Evolutionary conservation across 2,329 filamentous ascomycete genomes (phyloP).

Genomic region (Colletotrichum sp.): DNA sequence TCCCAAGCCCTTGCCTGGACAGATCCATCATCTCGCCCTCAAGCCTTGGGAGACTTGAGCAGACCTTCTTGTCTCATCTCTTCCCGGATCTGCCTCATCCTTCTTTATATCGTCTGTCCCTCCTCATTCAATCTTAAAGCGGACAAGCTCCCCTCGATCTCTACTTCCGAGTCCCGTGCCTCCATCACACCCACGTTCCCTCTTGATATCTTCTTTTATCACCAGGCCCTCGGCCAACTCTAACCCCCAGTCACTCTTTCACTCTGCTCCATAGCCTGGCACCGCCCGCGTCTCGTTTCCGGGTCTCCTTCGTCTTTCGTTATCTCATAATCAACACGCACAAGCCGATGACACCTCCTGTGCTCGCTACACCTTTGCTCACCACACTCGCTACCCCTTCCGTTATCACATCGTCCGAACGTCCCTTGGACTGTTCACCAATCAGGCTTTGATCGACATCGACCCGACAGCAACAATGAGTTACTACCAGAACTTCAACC

Average conservation of each 20-base stretch:
- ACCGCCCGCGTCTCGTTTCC: neutral
- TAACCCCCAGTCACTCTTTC: constrained; percentile 23
- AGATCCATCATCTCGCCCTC: constrained; percentile 21
- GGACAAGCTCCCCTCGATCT: constrained; percentile 27
- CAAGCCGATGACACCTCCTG: neutral
- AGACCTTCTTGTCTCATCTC: constrained; percentile 19
- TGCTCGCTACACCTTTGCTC: neutral
- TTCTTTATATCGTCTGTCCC: constrained; percentile 15
- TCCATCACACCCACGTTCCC: constrained; percentile 30
- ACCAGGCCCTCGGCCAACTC: constrained; percentile 19
- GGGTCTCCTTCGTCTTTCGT: neutral
- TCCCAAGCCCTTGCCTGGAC: constrained; percentile 21
- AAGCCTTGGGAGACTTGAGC: constrained; percentile 11
- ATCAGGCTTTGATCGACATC: neutral
- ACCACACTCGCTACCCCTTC: neutral
- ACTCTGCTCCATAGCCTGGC: neutral
- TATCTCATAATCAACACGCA: neutral
- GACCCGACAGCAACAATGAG: neutral
- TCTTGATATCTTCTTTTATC: constrained; percentile 25
- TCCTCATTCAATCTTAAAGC: constrained; percentile 29
- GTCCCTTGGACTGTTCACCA: neutral
- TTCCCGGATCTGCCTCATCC: constrained; percentile 12
- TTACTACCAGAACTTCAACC: neutral
- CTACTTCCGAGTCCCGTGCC: constrained; percentile 23
- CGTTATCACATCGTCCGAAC: neutral